phyloP scores from a whole-genome alignment of 2,329 filamentous ascomycete genomes.

The Pestalotiopsis sp. region DNA sequence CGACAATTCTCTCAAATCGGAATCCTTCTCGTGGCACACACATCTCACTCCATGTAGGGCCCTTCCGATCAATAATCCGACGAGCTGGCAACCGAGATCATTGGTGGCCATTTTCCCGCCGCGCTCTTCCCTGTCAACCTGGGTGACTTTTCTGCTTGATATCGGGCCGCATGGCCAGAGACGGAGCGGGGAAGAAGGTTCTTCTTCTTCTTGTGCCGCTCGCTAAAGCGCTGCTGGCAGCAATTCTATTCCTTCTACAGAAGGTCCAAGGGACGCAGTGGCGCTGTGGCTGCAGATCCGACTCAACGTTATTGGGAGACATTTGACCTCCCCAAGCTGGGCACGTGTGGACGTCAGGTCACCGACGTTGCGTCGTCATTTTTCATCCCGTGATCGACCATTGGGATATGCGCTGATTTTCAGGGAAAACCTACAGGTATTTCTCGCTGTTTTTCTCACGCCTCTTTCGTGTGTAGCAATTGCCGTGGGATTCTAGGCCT shows the following conservation, averaged over 20 bases:
- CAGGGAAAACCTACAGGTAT: neutral
- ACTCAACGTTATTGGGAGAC: neutral
- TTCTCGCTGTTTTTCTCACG: neutral
- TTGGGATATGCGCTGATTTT: neutral
- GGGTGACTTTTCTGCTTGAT: neutral
- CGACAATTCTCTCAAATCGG: neutral
- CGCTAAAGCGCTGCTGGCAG: neutral
- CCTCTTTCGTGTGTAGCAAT: neutral
- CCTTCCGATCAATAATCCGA: neutral
- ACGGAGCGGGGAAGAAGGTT: neutral
- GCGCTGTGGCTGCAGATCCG: conserved; percentile 12
- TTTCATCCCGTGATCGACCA: neutral
- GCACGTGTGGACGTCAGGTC: neutral
- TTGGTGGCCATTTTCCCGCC: conserved; percentile 9
- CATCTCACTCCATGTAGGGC: neutral
- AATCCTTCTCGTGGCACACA: neutral
- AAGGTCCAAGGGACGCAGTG: conserved; percentile 9
- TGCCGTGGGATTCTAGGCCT: neutral
- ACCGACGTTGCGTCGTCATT: neutral
- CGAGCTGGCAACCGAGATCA: neutral
- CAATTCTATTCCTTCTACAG: conserved; percentile 7
- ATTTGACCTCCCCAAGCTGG: neutral
- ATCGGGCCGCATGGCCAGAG: conserved; percentile 5
- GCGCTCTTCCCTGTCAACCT: neutral
- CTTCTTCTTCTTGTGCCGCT: neutral